A percentile compares a stretch with the other conserved stretches of the same genome.
Evolutionary conservation across 2,329 filamentous ascomycete species (phyloP).

Genomic region (Penicillium vulpinum): DNA sequence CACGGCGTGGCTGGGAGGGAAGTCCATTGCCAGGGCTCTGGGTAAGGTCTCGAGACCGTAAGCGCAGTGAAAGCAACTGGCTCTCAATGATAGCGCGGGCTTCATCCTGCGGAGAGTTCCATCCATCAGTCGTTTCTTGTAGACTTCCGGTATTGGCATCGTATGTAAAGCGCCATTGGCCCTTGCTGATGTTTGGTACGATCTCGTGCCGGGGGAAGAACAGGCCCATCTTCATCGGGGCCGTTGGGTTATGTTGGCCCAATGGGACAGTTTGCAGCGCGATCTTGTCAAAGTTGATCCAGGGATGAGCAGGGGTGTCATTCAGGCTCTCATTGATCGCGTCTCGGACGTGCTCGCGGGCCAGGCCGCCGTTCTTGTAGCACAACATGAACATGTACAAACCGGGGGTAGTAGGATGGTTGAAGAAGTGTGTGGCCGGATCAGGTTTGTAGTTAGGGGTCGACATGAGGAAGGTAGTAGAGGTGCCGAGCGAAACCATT

Average conservation of each 20-base stretch:
- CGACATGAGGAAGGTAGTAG: constrained; percentile 96
- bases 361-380: constrained; percentile 97
- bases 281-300: constrained; percentile 77
- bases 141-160: constrained; percentile 49
- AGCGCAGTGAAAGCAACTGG: constrained; percentile 87
- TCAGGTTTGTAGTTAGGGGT: constrained; percentile 89
- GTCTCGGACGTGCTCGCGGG: constrained; percentile 86
- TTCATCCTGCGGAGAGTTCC: constrained; percentile 66
- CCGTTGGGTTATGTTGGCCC: constrained; percentile 55
- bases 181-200: constrained; percentile 82
- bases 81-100: constrained; percentile 87
- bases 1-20: constrained; percentile 79
- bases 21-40: constrained; percentile 55
- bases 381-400: constrained; percentile 99
- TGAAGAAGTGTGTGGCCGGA: constrained; percentile 94
- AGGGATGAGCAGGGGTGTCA: constrained; percentile 55
- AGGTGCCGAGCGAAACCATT: constrained; percentile 92
- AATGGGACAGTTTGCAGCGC: constrained; percentile 70
- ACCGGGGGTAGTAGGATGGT: constrained; percentile 85
- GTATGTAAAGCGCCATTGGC: constrained; percentile 81
- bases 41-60: constrained; percentile 79
- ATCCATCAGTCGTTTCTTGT: constrained; percentile 54
- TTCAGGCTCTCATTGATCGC: constrained; percentile 61
- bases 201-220: constrained; percentile 96
- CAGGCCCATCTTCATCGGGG: constrained; percentile 80